Conservation (phyloP, 192 early-diverging fungal genomes). For the Coemansia sp. region DNA sequence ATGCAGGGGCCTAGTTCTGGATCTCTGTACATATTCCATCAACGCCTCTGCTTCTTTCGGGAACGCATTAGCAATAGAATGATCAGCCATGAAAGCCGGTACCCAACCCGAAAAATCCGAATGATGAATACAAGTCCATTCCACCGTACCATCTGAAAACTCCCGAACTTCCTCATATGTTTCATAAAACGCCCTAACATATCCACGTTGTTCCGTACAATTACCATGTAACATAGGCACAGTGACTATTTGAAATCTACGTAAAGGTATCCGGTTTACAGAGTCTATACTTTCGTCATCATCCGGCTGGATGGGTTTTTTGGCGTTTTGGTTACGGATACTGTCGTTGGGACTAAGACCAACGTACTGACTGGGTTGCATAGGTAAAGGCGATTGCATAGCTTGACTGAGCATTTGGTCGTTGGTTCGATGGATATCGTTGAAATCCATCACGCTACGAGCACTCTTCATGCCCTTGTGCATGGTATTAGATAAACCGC, state of each 20-base stretch:
- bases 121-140: constrained; percentile 48
- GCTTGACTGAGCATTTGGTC: not conserved
- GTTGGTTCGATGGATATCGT: constrained; percentile 6
- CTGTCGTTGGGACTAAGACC: constrained; percentile 15
- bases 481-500: not conserved
- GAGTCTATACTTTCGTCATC: not conserved
- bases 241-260: constrained; percentile 41
- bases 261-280: constrained; percentile 1
- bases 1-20: not conserved
- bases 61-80: constrained; percentile 36
- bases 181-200: constrained; percentile 43
- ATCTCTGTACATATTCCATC: constrained; percentile 25
- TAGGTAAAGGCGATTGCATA: constrained; percentile 1
- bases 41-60: constrained; percentile 39
- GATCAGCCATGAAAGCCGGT: constrained; percentile 40
- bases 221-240: constrained; percentile 24
- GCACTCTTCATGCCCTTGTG: constrained; percentile 11
- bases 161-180: constrained; percentile 48
- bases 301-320: not conserved
- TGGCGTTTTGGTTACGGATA: not conserved
- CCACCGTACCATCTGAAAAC: constrained; percentile 29
- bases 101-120: constrained; percentile 51
- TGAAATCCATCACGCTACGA: constrained; percentile 17
- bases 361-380: constrained; percentile 13
- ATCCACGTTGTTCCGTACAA: constrained; percentile 33